Evolutionary conservation across 78 protist species (phyloP).

Genomic region (Bodo saltans): DNA sequence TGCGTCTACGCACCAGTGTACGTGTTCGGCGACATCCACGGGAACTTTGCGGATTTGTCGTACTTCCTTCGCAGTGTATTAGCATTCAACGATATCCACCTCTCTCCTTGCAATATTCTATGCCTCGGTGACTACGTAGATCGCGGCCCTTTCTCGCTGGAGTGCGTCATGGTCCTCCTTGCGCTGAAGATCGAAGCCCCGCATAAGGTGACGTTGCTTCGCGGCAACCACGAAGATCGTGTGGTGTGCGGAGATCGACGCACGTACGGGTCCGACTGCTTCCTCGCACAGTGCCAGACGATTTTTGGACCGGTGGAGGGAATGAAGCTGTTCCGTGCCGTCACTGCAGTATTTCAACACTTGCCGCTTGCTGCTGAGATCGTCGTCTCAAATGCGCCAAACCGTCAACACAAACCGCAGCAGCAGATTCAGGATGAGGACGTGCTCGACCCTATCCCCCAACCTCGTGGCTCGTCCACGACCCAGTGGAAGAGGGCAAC

Average conservation of each 20-base stretch:
- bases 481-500: too few relatives aligned
- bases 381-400: neutral
- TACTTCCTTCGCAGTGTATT: neutral
- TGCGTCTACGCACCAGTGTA: neutral
- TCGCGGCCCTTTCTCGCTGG: conserved; percentile 96
- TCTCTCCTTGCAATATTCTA: conserved; percentile 93
- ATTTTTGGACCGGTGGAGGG: conserved; percentile 1
- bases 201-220: conserved; percentile 95
- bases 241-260: conserved; percentile 7
- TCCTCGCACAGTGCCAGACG: conserved; percentile 2
- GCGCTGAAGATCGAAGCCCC: conserved; percentile 99
- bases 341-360: neutral
- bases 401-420: too few relatives aligned
- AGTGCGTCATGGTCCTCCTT: conserved; percentile 93
- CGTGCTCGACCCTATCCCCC: too few relatives aligned
- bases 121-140: conserved; percentile 99
- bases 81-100: conserved; percentile 15
- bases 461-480: neutral
- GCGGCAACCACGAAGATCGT: conserved; percentile 97
- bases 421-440: too few relatives aligned
- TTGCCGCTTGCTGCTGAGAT: neutral
- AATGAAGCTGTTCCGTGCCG: neutral
- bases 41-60: conserved; percentile 4
- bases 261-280: neutral
- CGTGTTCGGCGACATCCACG: conserved; percentile 35